A percentile compares a stretch with the other conserved stretches of the same genome.
phyloP scores from a whole-genome alignment of 768 basidiomycete genomes.

The Boletus pseudopeckii region DNA sequence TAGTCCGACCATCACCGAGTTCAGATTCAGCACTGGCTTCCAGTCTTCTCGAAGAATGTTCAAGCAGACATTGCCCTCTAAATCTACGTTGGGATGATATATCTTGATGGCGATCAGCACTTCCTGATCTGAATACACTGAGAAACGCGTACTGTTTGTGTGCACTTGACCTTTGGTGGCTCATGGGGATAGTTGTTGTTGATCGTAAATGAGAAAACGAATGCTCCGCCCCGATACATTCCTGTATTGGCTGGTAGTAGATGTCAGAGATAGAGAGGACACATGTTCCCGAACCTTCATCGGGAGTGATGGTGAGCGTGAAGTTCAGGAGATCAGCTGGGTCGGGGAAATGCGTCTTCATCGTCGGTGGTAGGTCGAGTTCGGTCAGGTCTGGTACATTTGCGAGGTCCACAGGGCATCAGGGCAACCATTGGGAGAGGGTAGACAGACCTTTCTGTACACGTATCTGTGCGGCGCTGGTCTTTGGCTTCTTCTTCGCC shows the following conservation, averaged over 20 bases:
- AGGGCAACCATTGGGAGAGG: background rate
- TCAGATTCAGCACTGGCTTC: slow-evolving; percentile 98
- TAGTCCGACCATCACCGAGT: slow-evolving; percentile 96
- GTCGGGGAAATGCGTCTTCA: slow-evolving; percentile 94
- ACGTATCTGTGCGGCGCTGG: slow-evolving; percentile 94
- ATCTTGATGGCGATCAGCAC: slow-evolving; percentile 53
- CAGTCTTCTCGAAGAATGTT: slow-evolving; percentile 99
- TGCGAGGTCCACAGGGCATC: slow-evolving; percentile 3
- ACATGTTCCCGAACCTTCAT: slow-evolving; percentile 68
- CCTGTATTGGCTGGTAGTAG: slow-evolving; percentile 45
- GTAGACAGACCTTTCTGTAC: slow-evolving; percentile 88
- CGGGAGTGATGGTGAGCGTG: slow-evolving; percentile 89
- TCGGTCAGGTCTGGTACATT: slow-evolving; percentile 80
- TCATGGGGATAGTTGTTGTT: slow-evolving; percentile 99
- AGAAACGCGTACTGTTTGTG: slow-evolving; percentile 67
- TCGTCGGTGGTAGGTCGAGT: slow-evolving; percentile 91
- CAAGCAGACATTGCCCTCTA: slow-evolving; percentile 97
- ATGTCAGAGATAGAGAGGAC: background rate
- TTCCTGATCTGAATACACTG: background rate
- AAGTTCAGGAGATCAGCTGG: slow-evolving; percentile 95
- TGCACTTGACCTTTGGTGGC: slow-evolving; percentile 98
- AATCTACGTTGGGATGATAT: slow-evolving; percentile 98
- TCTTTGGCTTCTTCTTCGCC: slow-evolving; percentile 97
- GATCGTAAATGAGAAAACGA: slow-evolving; percentile 93
- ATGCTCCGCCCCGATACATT: slow-evolving; percentile 96